These are phyloP conservation scores for Artemisia tridentata DNA, from an alignment of 129 eudicot species.

Conservation along the genomic window DNA sequence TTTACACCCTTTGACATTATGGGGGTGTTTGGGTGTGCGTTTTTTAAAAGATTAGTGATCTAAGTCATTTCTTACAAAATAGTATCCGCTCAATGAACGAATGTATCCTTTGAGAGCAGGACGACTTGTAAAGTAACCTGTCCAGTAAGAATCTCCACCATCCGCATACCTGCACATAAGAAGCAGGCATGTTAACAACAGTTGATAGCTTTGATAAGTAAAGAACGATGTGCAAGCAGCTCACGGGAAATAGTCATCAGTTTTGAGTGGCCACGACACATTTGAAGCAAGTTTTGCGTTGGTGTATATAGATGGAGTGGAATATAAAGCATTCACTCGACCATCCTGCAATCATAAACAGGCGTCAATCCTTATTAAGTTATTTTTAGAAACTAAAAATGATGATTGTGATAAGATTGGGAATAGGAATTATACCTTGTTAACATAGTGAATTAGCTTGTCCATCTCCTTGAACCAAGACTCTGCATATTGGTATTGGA, in stretches of 20 bases:
- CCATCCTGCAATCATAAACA: conserved; percentile 66
- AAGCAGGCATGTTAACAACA: conserved; percentile 8
- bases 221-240: conserved; percentile 11
- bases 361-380: background rate
- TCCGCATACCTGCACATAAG: conserved; percentile 71
- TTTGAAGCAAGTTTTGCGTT: conserved; percentile 77
- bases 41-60: background rate
- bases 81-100: conserved; percentile 84
- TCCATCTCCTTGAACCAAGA: conserved; percentile 98
- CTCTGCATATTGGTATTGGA: conserved; percentile 89
- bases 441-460: conserved; percentile 86
- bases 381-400: background rate
- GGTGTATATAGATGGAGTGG: conserved; percentile 83
- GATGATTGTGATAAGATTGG: too few relatives aligned
- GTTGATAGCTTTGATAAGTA: background rate
- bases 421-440: conserved; percentile 47
- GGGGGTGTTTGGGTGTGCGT: background rate
- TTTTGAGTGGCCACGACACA: conserved; percentile 79
- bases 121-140: conserved; percentile 86
- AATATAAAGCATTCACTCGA: conserved; percentile 80
- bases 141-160: conserved; percentile 68
- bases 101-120: conserved; percentile 80
- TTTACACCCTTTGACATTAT: too few relatives aligned
- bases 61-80: conserved; percentile 43
- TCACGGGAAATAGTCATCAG: conserved; percentile 88